These are phyloP conservation scores for Talaromyces ruber DNA, from an alignment of 495 filamentous ascomycete genomes.

Conservation along the genomic window DNA sequence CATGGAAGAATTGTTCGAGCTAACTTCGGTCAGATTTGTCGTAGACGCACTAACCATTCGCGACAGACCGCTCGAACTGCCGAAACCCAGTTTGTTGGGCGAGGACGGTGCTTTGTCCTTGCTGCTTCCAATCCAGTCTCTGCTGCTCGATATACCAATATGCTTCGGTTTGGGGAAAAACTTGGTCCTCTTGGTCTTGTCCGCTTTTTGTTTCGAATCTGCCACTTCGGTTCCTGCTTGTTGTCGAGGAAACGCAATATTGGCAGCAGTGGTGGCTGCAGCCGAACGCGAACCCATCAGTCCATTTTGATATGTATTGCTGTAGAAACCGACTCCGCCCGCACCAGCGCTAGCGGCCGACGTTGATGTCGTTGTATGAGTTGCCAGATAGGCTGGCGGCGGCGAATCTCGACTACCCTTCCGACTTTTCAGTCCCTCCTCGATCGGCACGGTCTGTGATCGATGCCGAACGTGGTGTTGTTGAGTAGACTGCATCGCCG, in stretches of 20 bases:
- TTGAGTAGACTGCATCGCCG: conserved; percentile 69
- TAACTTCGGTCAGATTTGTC: conserved; percentile 60
- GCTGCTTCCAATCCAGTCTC: conserved; percentile 31
- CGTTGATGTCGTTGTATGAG: conserved; percentile 46
- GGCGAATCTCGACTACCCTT: conserved; percentile 38
- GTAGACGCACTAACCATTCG: conserved; percentile 68
- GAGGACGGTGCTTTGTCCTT: conserved; percentile 69
- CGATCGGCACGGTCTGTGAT: conserved; percentile 54
- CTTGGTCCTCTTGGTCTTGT: conserved; percentile 87
- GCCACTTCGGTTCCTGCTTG: conserved; percentile 35
- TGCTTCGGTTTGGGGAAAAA: conserved; percentile 85
- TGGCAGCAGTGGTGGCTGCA: conserved; percentile 76
- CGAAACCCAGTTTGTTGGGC: conserved; percentile 66
- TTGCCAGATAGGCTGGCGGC: conserved; percentile 14
- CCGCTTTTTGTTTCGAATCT: conserved; percentile 59
- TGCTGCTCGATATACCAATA: conserved; percentile 67
- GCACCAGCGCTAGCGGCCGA: conserved; percentile 40
- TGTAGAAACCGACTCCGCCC: conserved; percentile 42
- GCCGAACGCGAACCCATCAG: conserved; percentile 54
- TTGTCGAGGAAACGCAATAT: conserved; percentile 72
- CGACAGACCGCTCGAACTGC: conserved; percentile 45
- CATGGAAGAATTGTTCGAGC: conserved; percentile 56
- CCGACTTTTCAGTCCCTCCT: conserved; percentile 20
- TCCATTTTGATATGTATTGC: conserved; percentile 56
- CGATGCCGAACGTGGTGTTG: conserved; percentile 55